These are phyloP conservation scores for Pelagomonas calceolata DNA, from an alignment of 108 stramenopile species.

Conservation along the genomic window DNA sequence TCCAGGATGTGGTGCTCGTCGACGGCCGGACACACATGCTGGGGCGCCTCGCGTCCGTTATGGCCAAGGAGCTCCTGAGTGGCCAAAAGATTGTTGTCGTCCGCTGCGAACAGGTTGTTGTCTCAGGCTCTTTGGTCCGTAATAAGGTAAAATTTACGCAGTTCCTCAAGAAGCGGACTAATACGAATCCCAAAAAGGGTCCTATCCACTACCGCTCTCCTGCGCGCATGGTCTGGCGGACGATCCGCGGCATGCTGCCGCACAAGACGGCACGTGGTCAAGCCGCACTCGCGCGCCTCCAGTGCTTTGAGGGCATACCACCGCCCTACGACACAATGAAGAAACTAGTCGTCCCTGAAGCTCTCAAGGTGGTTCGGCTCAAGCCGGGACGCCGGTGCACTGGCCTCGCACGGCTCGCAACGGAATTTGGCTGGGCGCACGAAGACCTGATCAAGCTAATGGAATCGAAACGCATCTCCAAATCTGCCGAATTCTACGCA, in stretches of 20 bases:
- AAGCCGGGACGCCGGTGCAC: constrained; percentile 81
- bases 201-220: constrained; percentile 97
- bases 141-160: constrained; percentile 95
- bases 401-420: constrained; percentile 79
- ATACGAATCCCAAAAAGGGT: constrained; percentile 90
- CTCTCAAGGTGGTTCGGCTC: constrained; percentile 82
- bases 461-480: constrained; percentile 87
- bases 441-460: constrained; percentile 71
- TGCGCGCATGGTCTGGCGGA: constrained; percentile 91
- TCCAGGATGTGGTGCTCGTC: neutral
- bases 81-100: constrained; percentile 96
- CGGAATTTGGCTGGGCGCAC: constrained; percentile 96
- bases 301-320: constrained; percentile 97
- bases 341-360: constrained; percentile 94
- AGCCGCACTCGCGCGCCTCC: constrained; percentile 80
- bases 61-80: constrained; percentile 96
- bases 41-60: constrained; percentile 91
- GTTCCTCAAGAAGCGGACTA: constrained; percentile 89
- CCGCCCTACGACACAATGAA: constrained; percentile 95
- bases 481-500: constrained; percentile 80
- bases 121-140: constrained; percentile 86
- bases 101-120: constrained; percentile 87
- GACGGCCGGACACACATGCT: constrained; percentile 21
- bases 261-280: constrained; percentile 94
- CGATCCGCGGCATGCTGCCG: constrained; percentile 97